Evolutionary conservation across 352 stramenopile genomes (phyloP).

Genomic region (Phytopythium ostracodes): DNA sequence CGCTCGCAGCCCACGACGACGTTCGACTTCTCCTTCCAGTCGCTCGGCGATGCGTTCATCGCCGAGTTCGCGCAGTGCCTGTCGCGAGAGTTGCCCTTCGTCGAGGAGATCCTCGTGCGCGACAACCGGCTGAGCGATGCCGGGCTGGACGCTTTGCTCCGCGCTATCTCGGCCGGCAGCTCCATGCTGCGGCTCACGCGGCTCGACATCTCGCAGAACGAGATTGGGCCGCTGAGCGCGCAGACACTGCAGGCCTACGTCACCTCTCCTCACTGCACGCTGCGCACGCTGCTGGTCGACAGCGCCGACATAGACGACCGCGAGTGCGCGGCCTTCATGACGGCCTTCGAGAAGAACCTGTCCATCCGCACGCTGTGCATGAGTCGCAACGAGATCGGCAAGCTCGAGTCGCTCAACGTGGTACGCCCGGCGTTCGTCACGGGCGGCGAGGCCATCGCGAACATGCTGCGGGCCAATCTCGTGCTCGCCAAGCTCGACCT

Average conservation of each 20-base stretch:
- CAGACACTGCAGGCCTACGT: constrained; percentile 56
- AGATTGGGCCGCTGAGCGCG: constrained; percentile 53
- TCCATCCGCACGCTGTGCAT: constrained; percentile 72
- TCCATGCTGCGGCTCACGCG: constrained; percentile 43
- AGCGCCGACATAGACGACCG: constrained; percentile 87
- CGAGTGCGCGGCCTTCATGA: constrained; percentile 85
- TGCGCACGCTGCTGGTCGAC: constrained; percentile 67
- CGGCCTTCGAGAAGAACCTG: constrained; percentile 74
- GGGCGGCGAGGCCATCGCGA: constrained; percentile 85
- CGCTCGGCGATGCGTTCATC: constrained; percentile 65
- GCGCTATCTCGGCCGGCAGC: constrained; percentile 48
- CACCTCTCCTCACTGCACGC: constrained; percentile 45
- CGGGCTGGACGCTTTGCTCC: constrained; percentile 52
- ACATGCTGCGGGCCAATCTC: constrained; percentile 78
- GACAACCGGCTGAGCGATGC: constrained; percentile 87
- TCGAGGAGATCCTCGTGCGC: constrained; percentile 79
- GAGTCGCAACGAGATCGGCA: constrained; percentile 84
- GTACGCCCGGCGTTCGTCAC: constrained; percentile 83
- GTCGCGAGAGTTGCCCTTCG: constrained; percentile 46
- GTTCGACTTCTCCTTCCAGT: constrained; percentile 83
- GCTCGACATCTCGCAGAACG: constrained; percentile 73
- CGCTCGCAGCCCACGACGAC: constrained; percentile 56
- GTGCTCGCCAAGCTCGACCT: constrained; percentile 78
- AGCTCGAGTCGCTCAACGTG: constrained; percentile 86
- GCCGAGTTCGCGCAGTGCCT: constrained; percentile 61